Evolutionary conservation across 1,139 yeast genomes (phyloP).

Genomic region (Candida neerlandica): DNA sequence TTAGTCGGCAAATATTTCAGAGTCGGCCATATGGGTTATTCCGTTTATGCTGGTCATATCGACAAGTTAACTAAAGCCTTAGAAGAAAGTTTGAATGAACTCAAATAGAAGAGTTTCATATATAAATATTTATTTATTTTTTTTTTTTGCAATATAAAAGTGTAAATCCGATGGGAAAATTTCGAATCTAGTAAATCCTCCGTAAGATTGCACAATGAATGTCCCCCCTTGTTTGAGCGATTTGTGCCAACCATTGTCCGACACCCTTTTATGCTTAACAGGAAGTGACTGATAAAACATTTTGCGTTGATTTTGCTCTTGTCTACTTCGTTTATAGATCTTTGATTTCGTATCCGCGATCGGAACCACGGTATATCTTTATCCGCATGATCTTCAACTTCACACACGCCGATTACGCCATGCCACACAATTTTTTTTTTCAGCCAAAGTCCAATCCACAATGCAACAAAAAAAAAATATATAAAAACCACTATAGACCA

Average conservation of each 20-base stretch:
- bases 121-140: too few species aligned
- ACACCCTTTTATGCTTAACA: too few species aligned
- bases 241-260: not conserved
- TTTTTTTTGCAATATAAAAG: not conserved
- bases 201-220: too few species aligned
- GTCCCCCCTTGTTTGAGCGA: too few species aligned
- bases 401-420: slow-evolving; percentile 1
- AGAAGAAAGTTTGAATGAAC: slow-evolving; percentile 38
- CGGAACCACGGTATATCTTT: not conserved
- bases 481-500: not conserved
- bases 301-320: too few species aligned
- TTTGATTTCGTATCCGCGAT: not conserved
- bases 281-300: too few species aligned
- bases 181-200: not conserved
- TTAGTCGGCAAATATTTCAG: slow-evolving; percentile 84
- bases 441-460: not conserved
- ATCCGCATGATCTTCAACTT: too few species aligned
- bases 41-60: slow-evolving; percentile 48
- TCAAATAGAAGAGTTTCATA: slow-evolving; percentile 18
- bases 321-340: too few species aligned
- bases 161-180: not conserved
- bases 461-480: not conserved
- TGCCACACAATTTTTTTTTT: slow-evolving; percentile 4
- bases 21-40: slow-evolving; percentile 91
- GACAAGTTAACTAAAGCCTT: slow-evolving; percentile 39